Evolutionary conservation across 2,329 filamentous ascomycete genomes (phyloP), one percentile per base, ranked within the genome.

Genomic region (Fusarium chuoi): DNA sequence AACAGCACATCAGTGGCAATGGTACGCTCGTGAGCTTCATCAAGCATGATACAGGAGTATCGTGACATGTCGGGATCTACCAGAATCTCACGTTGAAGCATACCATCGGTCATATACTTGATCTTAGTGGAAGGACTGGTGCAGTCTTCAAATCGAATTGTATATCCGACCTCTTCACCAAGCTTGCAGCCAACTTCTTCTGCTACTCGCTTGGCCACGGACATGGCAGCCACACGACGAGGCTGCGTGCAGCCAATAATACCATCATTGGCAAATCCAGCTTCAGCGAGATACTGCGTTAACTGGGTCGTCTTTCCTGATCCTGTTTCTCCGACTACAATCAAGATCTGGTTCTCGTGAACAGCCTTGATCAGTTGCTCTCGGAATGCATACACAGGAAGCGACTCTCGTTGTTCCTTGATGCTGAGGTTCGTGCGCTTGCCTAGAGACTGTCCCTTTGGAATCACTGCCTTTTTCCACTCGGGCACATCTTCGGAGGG

Each of bases 51-150:
- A 69, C 96, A 94, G 2, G 95, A 97, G 80, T 99, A 99, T 74
- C 93, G 91, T 79, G 89, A 93, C 75, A 99, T 85, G 77, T 98
- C 93, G 1, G 95, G 93, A 81, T 99, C 96, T 75, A 98, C 89
- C 58, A 99, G 88, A 80, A 98, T 95, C 84, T 99, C 96, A 85
- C 96, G 90, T 84, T 98, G 92, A 81, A 99, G 89, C 94, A 98
- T 98, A 83, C 96, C 96, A 79, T 99, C 96, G 22, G 96, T 99
- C 96, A 99, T 98, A 85, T 99, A 99, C 85, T 99, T 99, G 86
- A 99, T 98, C 79, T 92, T 94, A 3, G 96, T 99, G 24, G 92
- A 89, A 5, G 94, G 91, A 73, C 92, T 94, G 0, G 96, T 98
- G 81, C 92, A 93, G 83, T 99, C 96, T 80, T 99, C 96, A 80